Base-by-base conservation (phyloP, 129 eudicot species). In the Flaveria robusta region DNA sequence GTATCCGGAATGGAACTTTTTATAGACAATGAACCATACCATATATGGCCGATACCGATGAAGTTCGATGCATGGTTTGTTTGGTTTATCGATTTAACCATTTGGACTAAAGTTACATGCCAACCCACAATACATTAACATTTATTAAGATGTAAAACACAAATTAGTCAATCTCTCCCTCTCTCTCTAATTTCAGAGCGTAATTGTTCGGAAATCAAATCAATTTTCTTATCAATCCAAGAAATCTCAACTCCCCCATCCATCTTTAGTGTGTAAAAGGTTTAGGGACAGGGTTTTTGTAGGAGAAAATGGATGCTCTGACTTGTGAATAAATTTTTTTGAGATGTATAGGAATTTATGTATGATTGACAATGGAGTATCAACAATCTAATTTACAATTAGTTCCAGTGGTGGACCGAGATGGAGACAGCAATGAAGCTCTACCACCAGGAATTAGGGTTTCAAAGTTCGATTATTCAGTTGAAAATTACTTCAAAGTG, bases 401-500 rank as follows among this genome's bases (percentile, higher is more conserved):
- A 56, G 68, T 39, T 69, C 66, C 64, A 15, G 64, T 70, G 26
- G 68, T 15, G 56, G 23, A 19, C 75, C 16, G 13, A 5, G 26
- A 58, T 37, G 68, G 19, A 15, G 43, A 51, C 43, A 72, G 27
- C 8, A 54, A 9, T 46, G 82, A 72, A 22, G 46, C 31, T n/a
- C 31, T 74, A 49, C 51, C 78, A 4, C 79, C 76, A 15, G 75
- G 39, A 69, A 75, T 81, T 59, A n/a, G 24, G 60, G 84, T 83
- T 71, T 86, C 90, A 4, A 29, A 64, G 46, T 93, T 90, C 22
- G 96, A 93, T 76, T 63, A 75, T 71, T 88, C 96, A 8, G 83
- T 79, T 3, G 91, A 88, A 74, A 88, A 93, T 78, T 92, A 93
- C 87, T 83, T 88, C 20, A 84, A 50, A 82, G 75, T 80, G 8